phyloP scores from a whole-genome alignment of 306 rosid species.

The Trifolium subterraneum region DNA sequence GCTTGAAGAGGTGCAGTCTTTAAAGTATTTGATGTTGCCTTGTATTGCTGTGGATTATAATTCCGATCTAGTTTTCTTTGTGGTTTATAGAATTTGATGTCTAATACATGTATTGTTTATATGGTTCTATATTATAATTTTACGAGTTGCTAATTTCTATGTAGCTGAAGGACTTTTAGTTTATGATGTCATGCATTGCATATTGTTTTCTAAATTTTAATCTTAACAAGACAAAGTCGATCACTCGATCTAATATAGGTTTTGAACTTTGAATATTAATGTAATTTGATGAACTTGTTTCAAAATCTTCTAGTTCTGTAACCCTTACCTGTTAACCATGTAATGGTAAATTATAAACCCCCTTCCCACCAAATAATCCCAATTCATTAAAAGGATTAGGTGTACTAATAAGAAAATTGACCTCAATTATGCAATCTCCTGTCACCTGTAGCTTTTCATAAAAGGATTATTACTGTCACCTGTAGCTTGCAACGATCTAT shows the following conservation, averaged over 20 bases:
- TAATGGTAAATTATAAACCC: slow-evolving; percentile 27
- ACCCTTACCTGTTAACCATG: slow-evolving; percentile 26
- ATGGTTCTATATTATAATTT: slow-evolving; percentile 28
- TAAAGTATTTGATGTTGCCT: slow-evolving; percentile 23
- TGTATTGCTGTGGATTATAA: slow-evolving; percentile 26
- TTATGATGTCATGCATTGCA: slow-evolving; percentile 20
- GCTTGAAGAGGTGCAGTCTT: slow-evolving; percentile 86
- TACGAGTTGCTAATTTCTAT: slow-evolving; percentile 10
- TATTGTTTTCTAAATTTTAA: slow-evolving; percentile 15
- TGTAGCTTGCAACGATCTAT: slow-evolving; percentile 13
- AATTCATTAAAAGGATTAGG: slow-evolving; percentile 4
- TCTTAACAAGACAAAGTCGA: slow-evolving; percentile 23
- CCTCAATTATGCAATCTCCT: slow-evolving; percentile 10
- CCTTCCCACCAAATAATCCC: slow-evolving; percentile 10
- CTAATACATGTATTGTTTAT: slow-evolving; percentile 19
- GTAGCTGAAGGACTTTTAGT: slow-evolving; percentile 24
- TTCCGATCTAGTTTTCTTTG: slow-evolving; percentile 20
- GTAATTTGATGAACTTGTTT: slow-evolving; percentile 27
- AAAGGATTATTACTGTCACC: slow-evolving; percentile 19
- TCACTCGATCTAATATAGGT: slow-evolving; percentile 29
- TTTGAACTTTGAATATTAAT: slow-evolving; percentile 30
- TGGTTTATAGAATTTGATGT: slow-evolving; percentile 29
- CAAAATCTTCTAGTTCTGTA: slow-evolving; percentile 21
- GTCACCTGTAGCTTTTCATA: neutral
- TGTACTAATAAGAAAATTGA: slow-evolving; percentile 3